Percentiles rank a stretch among this genome's conserved stretches.
These are phyloP conservation scores for Agarophyton chilense DNA, from an alignment of 23 red algal species.

Conservation along the genomic window DNA sequence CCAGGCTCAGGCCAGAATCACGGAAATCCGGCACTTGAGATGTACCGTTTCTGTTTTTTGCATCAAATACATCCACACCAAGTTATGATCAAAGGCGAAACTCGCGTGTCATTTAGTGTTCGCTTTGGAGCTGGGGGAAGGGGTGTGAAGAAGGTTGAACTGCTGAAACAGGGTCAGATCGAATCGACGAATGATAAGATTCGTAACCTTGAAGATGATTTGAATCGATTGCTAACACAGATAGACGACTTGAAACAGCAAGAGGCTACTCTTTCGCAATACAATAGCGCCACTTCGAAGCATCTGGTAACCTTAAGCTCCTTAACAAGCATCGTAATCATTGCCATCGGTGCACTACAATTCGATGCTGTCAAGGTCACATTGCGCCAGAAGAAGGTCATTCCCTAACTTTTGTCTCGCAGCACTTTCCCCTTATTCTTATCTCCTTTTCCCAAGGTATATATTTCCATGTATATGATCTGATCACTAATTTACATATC, in stretches of 20 bases:
- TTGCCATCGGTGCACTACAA: constrained; percentile 8
- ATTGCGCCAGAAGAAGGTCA: background rate
- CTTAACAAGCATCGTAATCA: background rate
- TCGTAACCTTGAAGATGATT: constrained; percentile 3
- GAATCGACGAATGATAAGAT: constrained; percentile 9
- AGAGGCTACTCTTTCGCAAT: background rate
- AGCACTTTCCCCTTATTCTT: background rate
- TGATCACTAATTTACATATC: too few species aligned
- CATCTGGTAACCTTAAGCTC: constrained; percentile 9
- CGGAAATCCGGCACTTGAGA: background rate
- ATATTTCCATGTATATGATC: too few species aligned
- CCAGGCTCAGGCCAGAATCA: background rate
- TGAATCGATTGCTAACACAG: background rate
- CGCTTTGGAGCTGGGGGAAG: background rate
- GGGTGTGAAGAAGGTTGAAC: background rate
- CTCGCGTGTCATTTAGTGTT: constrained; percentile 18
- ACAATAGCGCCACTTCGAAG: constrained; percentile 6
- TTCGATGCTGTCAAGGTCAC: constrained; percentile 10
- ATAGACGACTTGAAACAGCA: constrained; percentile 5
- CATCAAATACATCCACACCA: constrained; percentile 23
- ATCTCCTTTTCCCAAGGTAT: background rate
- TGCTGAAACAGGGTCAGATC: background rate
- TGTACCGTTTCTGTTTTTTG: constrained; percentile 18
- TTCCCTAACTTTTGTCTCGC: background rate
- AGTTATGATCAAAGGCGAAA: background rate